Evolutionary conservation across 2,329 filamentous ascomycete genomes (phyloP).

Genomic region (Neospermospora avenae): DNA sequence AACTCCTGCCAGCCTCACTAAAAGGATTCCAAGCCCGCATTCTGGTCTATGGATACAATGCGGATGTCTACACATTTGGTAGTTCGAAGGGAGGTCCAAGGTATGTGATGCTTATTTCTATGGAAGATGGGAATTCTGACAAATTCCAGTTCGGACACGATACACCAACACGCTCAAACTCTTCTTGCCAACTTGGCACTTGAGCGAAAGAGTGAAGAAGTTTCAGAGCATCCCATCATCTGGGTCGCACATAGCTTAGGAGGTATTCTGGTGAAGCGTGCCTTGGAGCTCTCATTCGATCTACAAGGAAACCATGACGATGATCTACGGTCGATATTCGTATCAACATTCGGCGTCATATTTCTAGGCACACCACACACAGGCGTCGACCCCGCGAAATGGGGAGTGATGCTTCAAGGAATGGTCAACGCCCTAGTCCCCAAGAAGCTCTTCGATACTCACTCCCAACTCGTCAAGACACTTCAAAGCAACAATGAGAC

Average conservation of each 20-base stretch:
- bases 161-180: conserved; percentile 69
- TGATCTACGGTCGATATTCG: conserved; percentile 64
- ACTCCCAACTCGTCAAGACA: conserved; percentile 64
- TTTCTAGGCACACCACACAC: conserved; percentile 76
- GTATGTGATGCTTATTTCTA: conserved; percentile 9
- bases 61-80: conserved; percentile 52
- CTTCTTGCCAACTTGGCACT: conserved; percentile 60
- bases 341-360: conserved; percentile 72
- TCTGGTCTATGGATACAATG: conserved; percentile 72
- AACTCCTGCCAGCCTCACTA: conserved; percentile 62
- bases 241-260: conserved; percentile 75
- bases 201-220: conserved; percentile 57
- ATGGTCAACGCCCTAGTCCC: conserved; percentile 65
- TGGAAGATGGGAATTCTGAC: conserved; percentile 11
- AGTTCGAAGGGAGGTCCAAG: conserved; percentile 43
- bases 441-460: conserved; percentile 63
- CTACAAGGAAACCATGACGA: conserved; percentile 57
- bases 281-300: conserved; percentile 64
- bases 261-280: conserved; percentile 68
- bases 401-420: conserved; percentile 64
- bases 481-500: conserved; percentile 73
- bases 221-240: conserved; percentile 63
- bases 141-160: conserved; percentile 57
- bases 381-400: conserved; percentile 65
- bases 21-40: conserved; percentile 57